Base-by-base conservation (phyloP, 805 yeast genomes). In the Ogataea angusta region DNA sequence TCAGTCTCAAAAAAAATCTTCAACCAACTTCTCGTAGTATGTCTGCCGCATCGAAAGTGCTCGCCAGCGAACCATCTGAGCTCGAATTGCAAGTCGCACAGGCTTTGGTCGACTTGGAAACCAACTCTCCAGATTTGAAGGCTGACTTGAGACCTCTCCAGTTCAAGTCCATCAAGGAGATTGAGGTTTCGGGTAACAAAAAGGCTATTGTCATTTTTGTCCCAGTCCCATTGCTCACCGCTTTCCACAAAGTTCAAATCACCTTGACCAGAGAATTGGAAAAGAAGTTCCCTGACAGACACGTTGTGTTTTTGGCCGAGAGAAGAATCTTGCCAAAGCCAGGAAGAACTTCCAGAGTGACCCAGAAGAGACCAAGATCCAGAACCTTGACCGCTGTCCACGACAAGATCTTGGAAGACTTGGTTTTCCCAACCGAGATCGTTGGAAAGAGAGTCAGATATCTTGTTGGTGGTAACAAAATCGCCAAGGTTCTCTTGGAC, bases 251-350 rank as follows among this genome's bases (percentile, higher is more conserved):
- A 78, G 95, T 91, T 67, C 99, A 91, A 82, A 80, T 80, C 64
- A 85, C 90, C 77, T 84, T 91, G 72, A 88, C 96, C 78, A 91
- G 98, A 78, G 99, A 91, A 81, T 85, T 91, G 72, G 99, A 91
- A 80, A 91, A 91, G 95, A 91, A 93, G 80, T 93, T 91, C 90
- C 95, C 97, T 71, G 99, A 91, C 82, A 87, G 95, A 74, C 97
- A 93, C 73, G 96, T 91, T 73, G 91, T 93, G 64, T 88, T 91
- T 88, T 83, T 91, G 70, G 98, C 97, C 69, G 98, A 91, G 82
- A 88, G 99, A 80, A 88, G 96, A 79, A 93, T 91, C 78, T 81
- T 93, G 70, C 96, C 98, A 78, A 91, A 88, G 82, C 97, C 98
- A 72, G 86, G 95, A 67, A 89, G 98, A 79, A 77, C 82, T 68